Percentiles rank a stretch among this genome's conserved stretches.
Evolutionary conservation across 140 eudicot species (phyloP).

Genomic region (Oenanthe javanica): DNA sequence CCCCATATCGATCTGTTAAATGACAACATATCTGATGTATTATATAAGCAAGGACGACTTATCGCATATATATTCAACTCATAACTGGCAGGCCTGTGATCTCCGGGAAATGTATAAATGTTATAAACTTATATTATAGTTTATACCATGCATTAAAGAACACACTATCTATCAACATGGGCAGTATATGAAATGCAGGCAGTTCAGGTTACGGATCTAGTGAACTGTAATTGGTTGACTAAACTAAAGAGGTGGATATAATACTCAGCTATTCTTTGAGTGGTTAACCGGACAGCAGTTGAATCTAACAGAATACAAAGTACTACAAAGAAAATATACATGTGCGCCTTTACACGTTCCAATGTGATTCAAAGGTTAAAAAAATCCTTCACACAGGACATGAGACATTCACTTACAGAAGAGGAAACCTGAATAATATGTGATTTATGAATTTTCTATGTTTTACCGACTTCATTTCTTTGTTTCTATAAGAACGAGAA

Average conservation of each 20-base stretch:
- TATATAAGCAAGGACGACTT: background rate
- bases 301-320: background rate
- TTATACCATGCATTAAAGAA: background rate
- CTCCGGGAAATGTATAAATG: background rate
- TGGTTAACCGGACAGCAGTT: background rate
- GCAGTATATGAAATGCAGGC: background rate
- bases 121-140: background rate
- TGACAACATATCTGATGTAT: background rate
- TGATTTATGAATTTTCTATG: background rate
- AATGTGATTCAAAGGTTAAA: background rate
- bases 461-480: background rate
- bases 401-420: background rate
- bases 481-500: background rate
- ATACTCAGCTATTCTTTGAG: background rate
- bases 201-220: background rate
- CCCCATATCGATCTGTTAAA: background rate
- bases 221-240: conserved; percentile 2
- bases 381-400: background rate
- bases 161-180: background rate
- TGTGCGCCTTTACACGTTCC: background rate
- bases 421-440: background rate
- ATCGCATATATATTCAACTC: background rate
- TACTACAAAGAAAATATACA: background rate
- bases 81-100: background rate
- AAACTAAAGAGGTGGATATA: background rate